A percentile compares a stretch with the other conserved stretches of the same genome.
These are phyloP conservation scores for Aspergillus udagawae DNA, from an alignment of 2,329 filamentous ascomycete genomes.

Conservation along the genomic window DNA sequence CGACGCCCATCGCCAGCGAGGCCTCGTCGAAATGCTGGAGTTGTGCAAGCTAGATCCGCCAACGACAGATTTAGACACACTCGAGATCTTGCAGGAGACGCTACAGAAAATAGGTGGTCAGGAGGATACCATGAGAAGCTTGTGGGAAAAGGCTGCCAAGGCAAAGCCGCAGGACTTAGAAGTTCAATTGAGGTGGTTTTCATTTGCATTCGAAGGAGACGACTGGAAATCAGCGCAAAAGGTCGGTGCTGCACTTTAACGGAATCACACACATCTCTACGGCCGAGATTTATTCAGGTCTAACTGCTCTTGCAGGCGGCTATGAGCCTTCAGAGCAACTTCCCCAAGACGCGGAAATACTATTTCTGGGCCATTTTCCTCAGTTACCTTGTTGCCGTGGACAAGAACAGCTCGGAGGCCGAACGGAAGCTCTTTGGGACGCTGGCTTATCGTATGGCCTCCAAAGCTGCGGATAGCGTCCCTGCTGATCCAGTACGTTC, in stretches of 20 bases:
- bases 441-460: slow-evolving; percentile 48
- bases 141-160: slow-evolving; percentile 48
- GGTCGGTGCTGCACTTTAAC: slow-evolving; percentile 29
- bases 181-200: slow-evolving; percentile 45
- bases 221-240: slow-evolving; percentile 49
- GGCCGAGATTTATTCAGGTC: slow-evolving; percentile 2
- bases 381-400: slow-evolving; percentile 39
- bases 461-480: slow-evolving; percentile 44
- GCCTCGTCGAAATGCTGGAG: slow-evolving; percentile 40
- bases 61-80: slow-evolving; percentile 42
- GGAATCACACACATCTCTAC: background rate
- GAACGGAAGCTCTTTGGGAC: slow-evolving; percentile 47
- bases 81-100: slow-evolving; percentile 41
- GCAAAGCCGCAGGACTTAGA: slow-evolving; percentile 41
- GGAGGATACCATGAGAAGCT: slow-evolving; percentile 28
- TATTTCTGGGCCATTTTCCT: slow-evolving; percentile 49
- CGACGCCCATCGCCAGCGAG: slow-evolving; percentile 39
- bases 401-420: slow-evolving; percentile 34
- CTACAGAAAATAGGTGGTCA: slow-evolving; percentile 34
- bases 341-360: slow-evolving; percentile 45
- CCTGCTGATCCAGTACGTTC: slow-evolving; percentile 41
- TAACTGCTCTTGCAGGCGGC: slow-evolving; percentile 36
- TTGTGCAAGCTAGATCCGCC: slow-evolving; percentile 41
- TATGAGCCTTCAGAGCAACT: slow-evolving; percentile 48
- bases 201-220: slow-evolving; percentile 35